phyloP scores from a whole-genome alignment of 2,329 filamentous ascomycete genomes.

The Clathrospora elynae region DNA sequence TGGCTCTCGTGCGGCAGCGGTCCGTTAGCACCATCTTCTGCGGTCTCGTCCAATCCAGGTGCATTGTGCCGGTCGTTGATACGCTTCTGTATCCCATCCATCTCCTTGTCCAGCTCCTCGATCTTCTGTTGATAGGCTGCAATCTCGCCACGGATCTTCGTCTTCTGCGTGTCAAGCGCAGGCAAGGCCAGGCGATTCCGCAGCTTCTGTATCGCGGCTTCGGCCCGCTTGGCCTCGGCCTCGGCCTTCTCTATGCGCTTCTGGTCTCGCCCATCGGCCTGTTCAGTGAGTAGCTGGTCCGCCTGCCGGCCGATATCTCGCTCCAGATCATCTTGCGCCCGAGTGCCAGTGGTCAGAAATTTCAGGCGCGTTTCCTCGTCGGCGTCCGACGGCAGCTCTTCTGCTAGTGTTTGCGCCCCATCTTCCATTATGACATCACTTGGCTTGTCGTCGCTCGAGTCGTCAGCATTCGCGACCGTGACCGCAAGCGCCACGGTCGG shows the following conservation, averaged over 20 bases:
- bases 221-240: constrained; percentile 61
- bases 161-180: constrained; percentile 59
- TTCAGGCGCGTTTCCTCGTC: constrained; percentile 51
- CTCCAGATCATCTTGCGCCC: constrained; percentile 89
- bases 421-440: constrained; percentile 11
- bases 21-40: constrained; percentile 57
- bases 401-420: constrained; percentile 17
- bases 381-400: constrained; percentile 38
- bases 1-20: constrained; percentile 79
- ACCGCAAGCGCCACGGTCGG: constrained; percentile 15
- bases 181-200: constrained; percentile 63
- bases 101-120: constrained; percentile 69
- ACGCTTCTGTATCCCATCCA: constrained; percentile 78
- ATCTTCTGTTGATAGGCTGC: constrained; percentile 69
- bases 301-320: constrained; percentile 77
- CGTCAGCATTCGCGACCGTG: constrained; percentile 11
- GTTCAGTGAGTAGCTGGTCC: constrained; percentile 63
- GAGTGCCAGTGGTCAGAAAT: constrained; percentile 50
- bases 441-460: constrained; percentile 11
- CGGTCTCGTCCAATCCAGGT: constrained; percentile 52
- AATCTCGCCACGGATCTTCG: constrained; percentile 68
- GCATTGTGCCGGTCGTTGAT: constrained; percentile 74
- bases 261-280: constrained; percentile 67
- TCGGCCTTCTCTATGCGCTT: constrained; percentile 65
- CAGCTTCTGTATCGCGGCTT: constrained; percentile 66